Conservation (phyloP, 768 basidiomycete species). For the Trametes villosa region DNA sequence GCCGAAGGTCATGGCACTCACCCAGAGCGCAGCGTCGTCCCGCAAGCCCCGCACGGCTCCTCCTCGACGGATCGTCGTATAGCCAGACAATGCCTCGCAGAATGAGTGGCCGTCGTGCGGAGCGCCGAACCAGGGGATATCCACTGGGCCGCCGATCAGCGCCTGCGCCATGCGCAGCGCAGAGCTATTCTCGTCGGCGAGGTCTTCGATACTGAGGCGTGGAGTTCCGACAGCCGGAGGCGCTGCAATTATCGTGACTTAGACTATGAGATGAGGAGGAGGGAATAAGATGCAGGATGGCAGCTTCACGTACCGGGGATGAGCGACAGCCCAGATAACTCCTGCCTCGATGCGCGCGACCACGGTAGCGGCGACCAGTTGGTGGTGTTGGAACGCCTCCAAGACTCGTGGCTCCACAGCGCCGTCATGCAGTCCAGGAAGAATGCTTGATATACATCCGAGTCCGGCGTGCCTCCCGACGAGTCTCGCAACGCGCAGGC, state of each 20-base stretch:
- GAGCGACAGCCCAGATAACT: not conserved
- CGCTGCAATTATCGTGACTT: not conserved
- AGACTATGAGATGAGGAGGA: not conserved
- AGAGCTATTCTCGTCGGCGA: not conserved
- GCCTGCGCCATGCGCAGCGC: not conserved
- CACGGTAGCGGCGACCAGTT: not conserved
- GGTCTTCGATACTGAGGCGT: not conserved
- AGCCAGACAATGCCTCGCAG: not conserved
- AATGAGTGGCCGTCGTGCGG: not conserved
- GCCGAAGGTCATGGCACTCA: conserved; percentile 14
- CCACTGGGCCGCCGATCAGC: not conserved
- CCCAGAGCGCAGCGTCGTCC: conserved; percentile 14
- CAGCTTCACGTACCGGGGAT: not conserved
- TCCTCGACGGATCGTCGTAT: not conserved
- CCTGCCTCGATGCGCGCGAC: not conserved
- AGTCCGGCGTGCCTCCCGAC: no score
- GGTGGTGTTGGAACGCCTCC: not conserved
- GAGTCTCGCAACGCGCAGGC: not conserved
- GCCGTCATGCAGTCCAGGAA: not conserved
- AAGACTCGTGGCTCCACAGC: not conserved
- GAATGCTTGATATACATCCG: not conserved
- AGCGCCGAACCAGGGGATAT: not conserved
- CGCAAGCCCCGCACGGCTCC: not conserved
- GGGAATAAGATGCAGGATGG: not conserved
- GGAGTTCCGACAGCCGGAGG: not conserved